Base-by-base conservation (phyloP, 1,284 basidiomycete species). In the Porodaedalea pini region DNA sequence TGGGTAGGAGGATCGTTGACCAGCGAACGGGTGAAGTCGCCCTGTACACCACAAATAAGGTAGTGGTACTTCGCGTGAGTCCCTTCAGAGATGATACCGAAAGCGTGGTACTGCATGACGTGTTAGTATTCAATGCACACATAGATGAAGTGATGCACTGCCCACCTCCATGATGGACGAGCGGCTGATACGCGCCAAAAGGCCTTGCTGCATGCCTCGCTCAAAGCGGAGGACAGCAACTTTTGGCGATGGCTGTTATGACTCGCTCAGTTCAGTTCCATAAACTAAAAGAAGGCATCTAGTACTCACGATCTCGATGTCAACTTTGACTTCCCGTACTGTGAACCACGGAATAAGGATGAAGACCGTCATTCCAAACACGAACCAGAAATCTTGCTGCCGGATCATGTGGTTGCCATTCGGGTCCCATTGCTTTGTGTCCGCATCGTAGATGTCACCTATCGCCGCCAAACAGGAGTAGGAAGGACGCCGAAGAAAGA, bases 151-250 rank as follows among this genome's bases (percentile, higher is more conserved):
- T 40, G 23, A 29, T 50, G 31, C 29, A 17, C 17, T 51, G 59
- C 59, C 61, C 62, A 53, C 59, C 51, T 87, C 85, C 77, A 83
- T 76, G 58, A 85, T 73, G 37, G 80, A 78, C 63, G 78, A 78
- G 69, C 83, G 82, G 65, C 81, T 82, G 65, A 88, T 82, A 62
- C 85, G 79, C 63, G 82, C 79, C 45, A 86, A 70, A 50, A 87
- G 75, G 11, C 85, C 85, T 66, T 86, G 84, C 67, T 86, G 83
- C 82, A 88, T 86, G 31, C 85, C 85, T 49, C 84, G 77, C 68
- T 85, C 77, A 63, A 86, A 86, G 48, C 82, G 78, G 54, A 88
- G 69, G 50, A 87, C 74, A 8, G 79, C 83, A 17, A 85, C 85
- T 66, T 86, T 86, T 7, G 82, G 78, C 25, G 85, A 87, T 51